Evolutionary conservation across 1,284 basidiomycete genomes (phyloP).

Genomic region (Porogramme epimiltina): DNA sequence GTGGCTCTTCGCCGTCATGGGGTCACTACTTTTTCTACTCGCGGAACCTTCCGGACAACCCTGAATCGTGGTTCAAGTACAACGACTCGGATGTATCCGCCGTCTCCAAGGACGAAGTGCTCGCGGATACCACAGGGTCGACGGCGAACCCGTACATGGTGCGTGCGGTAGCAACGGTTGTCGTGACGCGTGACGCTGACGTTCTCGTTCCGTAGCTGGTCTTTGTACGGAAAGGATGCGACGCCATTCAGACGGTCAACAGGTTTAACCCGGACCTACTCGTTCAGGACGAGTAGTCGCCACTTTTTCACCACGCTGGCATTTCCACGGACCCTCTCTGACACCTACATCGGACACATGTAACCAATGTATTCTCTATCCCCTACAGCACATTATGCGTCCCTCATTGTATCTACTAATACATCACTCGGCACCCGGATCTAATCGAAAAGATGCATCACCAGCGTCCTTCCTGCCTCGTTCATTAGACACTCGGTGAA

Average conservation of each 20-base stretch:
- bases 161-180: slow-evolving; percentile 29
- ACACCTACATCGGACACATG: no score
- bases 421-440: no score
- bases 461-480: no score
- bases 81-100: slow-evolving; percentile 85
- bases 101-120: slow-evolving; percentile 74
- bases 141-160: slow-evolving; percentile 85
- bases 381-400: no score
- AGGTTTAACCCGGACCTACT: slow-evolving; percentile 43
- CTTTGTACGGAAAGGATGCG: slow-evolving; percentile 73
- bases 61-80: slow-evolving; percentile 93
- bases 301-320: not conserved
- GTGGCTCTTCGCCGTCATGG: slow-evolving; percentile 81
- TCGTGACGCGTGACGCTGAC: not conserved
- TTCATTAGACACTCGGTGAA: no score
- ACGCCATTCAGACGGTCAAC: slow-evolving; percentile 78
- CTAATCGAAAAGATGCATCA: no score
- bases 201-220: slow-evolving; percentile 56
- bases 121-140: slow-evolving; percentile 78
- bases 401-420: no score
- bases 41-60: slow-evolving; percentile 72
- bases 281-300: slow-evolving; percentile 19
- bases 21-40: slow-evolving; percentile 93
- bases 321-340: no score
- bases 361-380: no score